These are phyloP conservation scores for Phytophthora rubi DNA, from an alignment of 352 stramenopile genomes.

Conservation along the genomic window DNA sequence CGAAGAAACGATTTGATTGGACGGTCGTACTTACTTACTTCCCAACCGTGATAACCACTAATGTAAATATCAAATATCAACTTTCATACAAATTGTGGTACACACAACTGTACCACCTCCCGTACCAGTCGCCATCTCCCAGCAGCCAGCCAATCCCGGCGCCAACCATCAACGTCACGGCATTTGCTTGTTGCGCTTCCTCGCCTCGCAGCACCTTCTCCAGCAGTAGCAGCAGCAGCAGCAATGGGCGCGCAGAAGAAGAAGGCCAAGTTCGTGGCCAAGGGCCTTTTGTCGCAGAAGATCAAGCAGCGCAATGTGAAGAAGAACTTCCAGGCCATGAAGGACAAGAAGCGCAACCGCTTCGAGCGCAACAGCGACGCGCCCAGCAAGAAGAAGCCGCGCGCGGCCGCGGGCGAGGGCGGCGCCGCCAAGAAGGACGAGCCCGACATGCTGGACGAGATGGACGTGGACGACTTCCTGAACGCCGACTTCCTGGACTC, in stretches of 20 bases:
- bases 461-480: constrained; percentile 89
- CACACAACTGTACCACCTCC: constrained; percentile 8
- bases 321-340: constrained; percentile 82
- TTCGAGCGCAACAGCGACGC: constrained; percentile 73
- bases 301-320: constrained; percentile 88
- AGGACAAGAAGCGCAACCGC: constrained; percentile 78
- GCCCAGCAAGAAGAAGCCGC: constrained; percentile 57
- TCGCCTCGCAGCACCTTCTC: not conserved
- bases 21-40: no score
- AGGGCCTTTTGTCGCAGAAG: constrained; percentile 77
- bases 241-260: constrained; percentile 79
- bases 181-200: constrained; percentile 24
- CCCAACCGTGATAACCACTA: no score
- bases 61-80: not conserved
- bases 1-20: no score
- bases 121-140: constrained; percentile 5
- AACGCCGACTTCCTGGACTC: constrained; percentile 86
- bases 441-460: constrained; percentile 85
- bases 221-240: not conserved
- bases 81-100: not conserved
- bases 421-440: constrained; percentile 57
- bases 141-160: constrained; percentile 24
- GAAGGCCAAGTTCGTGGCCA: constrained; percentile 90
- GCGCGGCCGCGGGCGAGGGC: constrained; percentile 30
- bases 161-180: constrained; percentile 35